phyloP scores from a whole-genome alignment of 257 asterid genomes.

The Gentiana dahurica region DNA sequence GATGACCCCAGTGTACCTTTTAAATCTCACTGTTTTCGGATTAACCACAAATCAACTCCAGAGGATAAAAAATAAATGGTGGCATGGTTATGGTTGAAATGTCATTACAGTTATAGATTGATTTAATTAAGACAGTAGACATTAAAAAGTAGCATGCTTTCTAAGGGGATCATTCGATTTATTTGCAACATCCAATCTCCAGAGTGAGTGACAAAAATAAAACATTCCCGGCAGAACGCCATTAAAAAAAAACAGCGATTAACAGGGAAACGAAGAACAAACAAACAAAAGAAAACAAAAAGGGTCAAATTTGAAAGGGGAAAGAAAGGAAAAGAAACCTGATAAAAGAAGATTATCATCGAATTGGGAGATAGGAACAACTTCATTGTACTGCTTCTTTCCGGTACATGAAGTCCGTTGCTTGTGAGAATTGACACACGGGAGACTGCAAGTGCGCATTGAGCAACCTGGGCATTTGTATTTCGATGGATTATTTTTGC shows the following conservation, averaged over 20 bases:
- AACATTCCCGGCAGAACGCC: not conserved
- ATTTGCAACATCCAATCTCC: too few relatives aligned
- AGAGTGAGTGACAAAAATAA: not conserved
- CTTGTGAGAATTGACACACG: conserved; percentile 88
- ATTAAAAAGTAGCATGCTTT: not conserved
- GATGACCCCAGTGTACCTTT: too few relatives aligned
- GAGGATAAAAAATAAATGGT: too few relatives aligned
- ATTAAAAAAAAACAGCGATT: not conserved
- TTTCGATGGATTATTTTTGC: conserved; percentile 55
- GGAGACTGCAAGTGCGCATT: conserved; percentile 76
- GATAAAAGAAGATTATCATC: conserved; percentile 65
- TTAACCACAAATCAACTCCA: too few relatives aligned
- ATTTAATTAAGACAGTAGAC: too few relatives aligned
- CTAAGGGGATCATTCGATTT: too few relatives aligned
- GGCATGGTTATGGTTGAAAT: too few relatives aligned
- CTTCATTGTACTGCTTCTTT: conserved; percentile 35
- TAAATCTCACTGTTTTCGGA: too few relatives aligned
- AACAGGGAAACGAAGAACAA: not conserved
- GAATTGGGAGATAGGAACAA: conserved; percentile 61
- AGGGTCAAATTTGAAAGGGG: not conserved
- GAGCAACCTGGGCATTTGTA: conserved; percentile 94
- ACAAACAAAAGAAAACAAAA: not conserved
- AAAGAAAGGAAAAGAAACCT: conserved; percentile 25
- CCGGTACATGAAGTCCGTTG: conserved; percentile 69
- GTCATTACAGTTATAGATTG: too few relatives aligned